Base-by-base conservation (phyloP, 495 filamentous ascomycete genomes). In the Aspergillus incahuasiensis region DNA sequence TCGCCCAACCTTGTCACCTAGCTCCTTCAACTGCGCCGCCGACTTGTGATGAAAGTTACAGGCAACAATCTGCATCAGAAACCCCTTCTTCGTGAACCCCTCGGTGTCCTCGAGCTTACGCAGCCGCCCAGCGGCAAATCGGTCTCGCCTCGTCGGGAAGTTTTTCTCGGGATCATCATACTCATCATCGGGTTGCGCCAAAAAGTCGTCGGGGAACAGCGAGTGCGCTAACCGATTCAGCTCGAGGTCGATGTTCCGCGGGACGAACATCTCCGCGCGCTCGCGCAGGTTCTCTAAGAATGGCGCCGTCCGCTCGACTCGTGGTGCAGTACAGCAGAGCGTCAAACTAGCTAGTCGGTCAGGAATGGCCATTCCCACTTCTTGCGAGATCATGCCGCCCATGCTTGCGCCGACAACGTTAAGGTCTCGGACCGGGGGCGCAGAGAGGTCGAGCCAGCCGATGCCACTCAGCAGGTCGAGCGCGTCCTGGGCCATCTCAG, bases 371-470 rank as follows among this genome's bases (percentile, higher is more conserved):
- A 76, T 76, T 16, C 80, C 87, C 39, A 89, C 61, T 68, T 95
- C 90, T 70, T 95, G 90, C 13, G 87, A 84, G 64, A 95, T 94
- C 90, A 95, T 95, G 59, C 91, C 88, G 52, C 88, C 88, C 73
- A 92, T 84, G 42, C 82, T 86, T 28, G 89, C 80, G 41, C 90
- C 90, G 45, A 90, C 74, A 22, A 94, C 65, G 68, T 95, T 81
- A 6, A 95, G 58, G 43, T 77, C 68, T 32, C 84, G 78, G 48
- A 65, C 48, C 7, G 71, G 68, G 82, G 88, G 32, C 80, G 79
- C 69, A 74, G 79, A 5, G 61, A 92, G 63, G 65, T 92, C 48
- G 67, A 81, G 18, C 60, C 74, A 34, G 85, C 82, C 25, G 70
- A 79, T 28, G 78, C 74, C 11, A 80, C 76, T 60, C 85, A 91